Percentiles rank a stretch among this genome's conserved stretches.
Conservation (phyloP, 768 basidiomycete genomes). For the Collybia nuda region DNA sequence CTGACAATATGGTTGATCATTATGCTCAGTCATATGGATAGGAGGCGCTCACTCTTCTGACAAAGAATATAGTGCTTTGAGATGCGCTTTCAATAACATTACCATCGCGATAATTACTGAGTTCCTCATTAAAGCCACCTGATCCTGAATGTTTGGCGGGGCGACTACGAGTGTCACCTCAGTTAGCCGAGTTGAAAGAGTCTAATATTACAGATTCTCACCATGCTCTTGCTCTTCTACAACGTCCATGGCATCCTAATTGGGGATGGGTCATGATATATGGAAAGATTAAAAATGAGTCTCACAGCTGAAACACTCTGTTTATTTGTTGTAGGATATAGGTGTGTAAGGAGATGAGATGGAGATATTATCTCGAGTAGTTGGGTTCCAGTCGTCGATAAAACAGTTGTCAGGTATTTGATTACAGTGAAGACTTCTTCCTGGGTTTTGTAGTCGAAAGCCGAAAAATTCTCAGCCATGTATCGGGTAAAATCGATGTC, state of each 20-base stretch:
- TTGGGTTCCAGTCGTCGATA: slow-evolving; percentile 82
- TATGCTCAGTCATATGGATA: not conserved
- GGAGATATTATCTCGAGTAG: slow-evolving; percentile 76
- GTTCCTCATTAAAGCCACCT: slow-evolving; percentile 49
- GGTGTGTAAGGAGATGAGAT: slow-evolving; percentile 62
- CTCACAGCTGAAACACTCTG: slow-evolving; percentile 8
- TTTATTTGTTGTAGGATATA: slow-evolving; percentile 34
- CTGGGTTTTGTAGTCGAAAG: slow-evolving; percentile 92
- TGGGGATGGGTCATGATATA: not conserved
- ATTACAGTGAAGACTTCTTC: slow-evolving; percentile 91
- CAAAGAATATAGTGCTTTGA: slow-evolving; percentile 80
- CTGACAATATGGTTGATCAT: slow-evolving; percentile 35
- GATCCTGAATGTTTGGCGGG: slow-evolving; percentile 13
- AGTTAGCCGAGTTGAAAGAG: not conserved
- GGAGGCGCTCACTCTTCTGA: slow-evolving; percentile 82
- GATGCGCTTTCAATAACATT: slow-evolving; percentile 83
- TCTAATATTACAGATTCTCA: not conserved
- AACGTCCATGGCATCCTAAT: slow-evolving; percentile 17
- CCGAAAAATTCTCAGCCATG: slow-evolving; percentile 92
- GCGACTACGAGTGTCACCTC: slow-evolving; percentile 4
- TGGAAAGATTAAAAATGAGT: not conserved
- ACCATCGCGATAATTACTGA: slow-evolving; percentile 83
- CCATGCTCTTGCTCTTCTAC: slow-evolving; percentile 2
- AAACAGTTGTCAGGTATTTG: slow-evolving; percentile 69
- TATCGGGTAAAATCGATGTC: slow-evolving; percentile 88